These are phyloP conservation scores for Aureobasidium lini DNA, from an alignment of 2,329 filamentous ascomycete species.

Conservation along the genomic window DNA sequence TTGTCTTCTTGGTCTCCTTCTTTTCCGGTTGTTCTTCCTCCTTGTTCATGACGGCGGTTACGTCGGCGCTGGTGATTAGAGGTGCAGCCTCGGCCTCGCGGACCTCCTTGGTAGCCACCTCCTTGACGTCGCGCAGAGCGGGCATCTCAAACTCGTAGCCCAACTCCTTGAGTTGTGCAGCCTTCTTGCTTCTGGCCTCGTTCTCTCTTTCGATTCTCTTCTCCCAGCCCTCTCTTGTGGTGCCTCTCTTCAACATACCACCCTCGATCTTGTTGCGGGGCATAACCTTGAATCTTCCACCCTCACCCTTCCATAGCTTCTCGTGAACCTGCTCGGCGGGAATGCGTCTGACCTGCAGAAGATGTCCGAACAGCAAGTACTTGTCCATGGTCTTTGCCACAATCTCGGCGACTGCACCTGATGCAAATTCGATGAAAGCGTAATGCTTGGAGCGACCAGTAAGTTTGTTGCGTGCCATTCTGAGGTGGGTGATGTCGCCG, in stretches of 20 bases:
- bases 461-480: conserved; percentile 84
- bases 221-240: conserved; percentile 69
- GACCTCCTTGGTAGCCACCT: conserved; percentile 38
- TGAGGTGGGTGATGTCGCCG: conserved; percentile 67
- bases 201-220: conserved; percentile 67
- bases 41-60: conserved; percentile 26
- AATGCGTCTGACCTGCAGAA: conserved; percentile 78
- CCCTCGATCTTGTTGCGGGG: conserved; percentile 85
- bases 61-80: conserved; percentile 25
- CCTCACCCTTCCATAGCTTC: conserved; percentile 82
- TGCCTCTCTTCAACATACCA: conserved; percentile 63
- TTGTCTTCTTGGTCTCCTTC: conserved; percentile 25
- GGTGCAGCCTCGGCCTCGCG: conserved; percentile 27
- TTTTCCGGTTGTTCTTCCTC: conserved; percentile 18
- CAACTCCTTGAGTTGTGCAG: conserved; percentile 66
- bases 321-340: conserved; percentile 70
- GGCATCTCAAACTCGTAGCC: conserved; percentile 80
- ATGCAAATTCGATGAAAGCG: conserved; percentile 84
- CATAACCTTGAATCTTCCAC: conserved; percentile 79
- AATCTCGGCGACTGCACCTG: conserved; percentile 74
- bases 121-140: conserved; percentile 56
- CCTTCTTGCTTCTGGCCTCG: conserved; percentile 59
- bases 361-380: conserved; percentile 90
- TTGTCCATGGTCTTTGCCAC: conserved; percentile 96
- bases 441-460: conserved; percentile 90